Base-by-base conservation (phyloP, 176 grass and related monocot species). In the Carex littledalei region DNA sequence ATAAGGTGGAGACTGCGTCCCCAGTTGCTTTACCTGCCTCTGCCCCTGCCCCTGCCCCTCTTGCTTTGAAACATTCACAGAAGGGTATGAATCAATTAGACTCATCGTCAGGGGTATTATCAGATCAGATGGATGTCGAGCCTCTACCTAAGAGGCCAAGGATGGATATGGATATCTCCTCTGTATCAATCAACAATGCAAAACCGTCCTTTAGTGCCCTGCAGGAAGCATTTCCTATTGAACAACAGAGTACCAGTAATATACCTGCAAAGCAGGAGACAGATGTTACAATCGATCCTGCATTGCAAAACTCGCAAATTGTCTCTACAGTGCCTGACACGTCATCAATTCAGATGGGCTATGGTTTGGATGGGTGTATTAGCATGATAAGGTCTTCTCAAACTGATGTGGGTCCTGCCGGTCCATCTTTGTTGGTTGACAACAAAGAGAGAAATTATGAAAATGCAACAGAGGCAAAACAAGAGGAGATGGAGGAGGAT, bases 111-210 rank as follows among this genome's bases (percentile, higher is more conserved):
- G 87, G 53, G 74, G 56, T 32, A 34, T 84, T 57, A 79, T 87
- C 85, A 86, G 87, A 91, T 89, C 86, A 78, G 86, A 99, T 96
- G 90, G 92, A 92, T 29, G 89, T 79, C 49, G 93, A 99, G 63
- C 87, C 90, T 78, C 55, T 67, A 55, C 79, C 88, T 60, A 99
- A 99, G 84, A 90, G 93, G 67, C 78, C 88, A 47, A 99, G 92
- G 87, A 78, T 76, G 81, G 89, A 94, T 78, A 89, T 80, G 83
- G 91, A 95, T 88, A 63, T 85, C 76, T 81, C 86, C 84, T 53
- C 80, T 55, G 68, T 80, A 52, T 85, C 80, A 41, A 88, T 90
- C 59, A 63, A 85, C 90, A 71, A 86, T 87, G 43, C 87, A 63
- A 93, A 85, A 64, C 64, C 84, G 31, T 81, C 86, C 12, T 87